Evolutionary conservation across 2,329 filamentous ascomycete genomes (phyloP), one percentile per base, ranked within the genome.

Genomic region (Pseudogymnoascus verrucosus): DNA sequence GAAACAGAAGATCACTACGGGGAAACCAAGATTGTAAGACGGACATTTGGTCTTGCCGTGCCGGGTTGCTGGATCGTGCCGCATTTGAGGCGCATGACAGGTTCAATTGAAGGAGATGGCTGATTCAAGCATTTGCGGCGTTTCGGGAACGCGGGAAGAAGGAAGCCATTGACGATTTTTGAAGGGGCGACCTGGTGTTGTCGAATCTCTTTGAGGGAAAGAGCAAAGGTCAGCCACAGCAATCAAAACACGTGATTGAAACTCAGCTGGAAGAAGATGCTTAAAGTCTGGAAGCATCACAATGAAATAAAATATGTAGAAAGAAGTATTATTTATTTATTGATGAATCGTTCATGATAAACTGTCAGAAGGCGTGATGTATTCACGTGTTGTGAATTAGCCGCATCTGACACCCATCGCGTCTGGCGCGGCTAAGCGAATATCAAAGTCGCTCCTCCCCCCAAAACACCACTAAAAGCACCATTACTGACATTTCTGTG

Each of bases 1-100:
- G 47, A 54, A 54, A 54, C 47, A 31, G 23, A 54, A 54, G 47
- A 31, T 31, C 47, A 16, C 14, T 28, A 8, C 8, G 47, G 47
- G 47, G 23, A 31, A 54, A n/a, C 47, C 47, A 54, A 54, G 47
- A 16, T 11, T n/a, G 47, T 54, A 54, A 54, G 47, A 54, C 47
- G 47, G 47, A 26, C 47, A 54, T 54, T 12, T 16, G 14, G 8
- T 54, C 47, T 1, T 31, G 47, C 47, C 47, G 47, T 16, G 23
- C 44, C 14, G n/a, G 26, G 47, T 54, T 31, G 19, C 7, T 26
- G 44, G 44, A 28, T 10, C 21, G 10, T 16, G 19, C 2, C 14
- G 14, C n/a, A 5, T 31, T 16, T 47, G 42, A 47, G 12, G 42
- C 1, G 12, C 19, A 14, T 31, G 10, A 16, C 26, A 31, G 23